Evolutionary conservation across 140 eudicot species (phyloP).

Genomic region (Bidens hawaiensis): DNA sequence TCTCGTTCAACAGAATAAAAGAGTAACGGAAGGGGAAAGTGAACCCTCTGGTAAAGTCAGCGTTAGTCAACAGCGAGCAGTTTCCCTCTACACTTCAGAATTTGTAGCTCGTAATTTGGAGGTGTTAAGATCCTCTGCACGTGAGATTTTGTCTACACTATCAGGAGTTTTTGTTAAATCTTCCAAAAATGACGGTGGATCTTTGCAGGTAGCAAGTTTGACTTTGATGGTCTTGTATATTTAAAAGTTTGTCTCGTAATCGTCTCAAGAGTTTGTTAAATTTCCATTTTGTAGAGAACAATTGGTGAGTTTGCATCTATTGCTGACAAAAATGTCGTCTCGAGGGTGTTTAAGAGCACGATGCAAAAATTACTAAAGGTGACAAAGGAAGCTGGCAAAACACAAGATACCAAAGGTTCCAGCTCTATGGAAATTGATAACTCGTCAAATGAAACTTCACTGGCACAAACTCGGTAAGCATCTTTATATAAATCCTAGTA

Average conservation of each 20-base stretch:
- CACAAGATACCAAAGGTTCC: conserved; percentile 32
- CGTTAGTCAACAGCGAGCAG: conserved; percentile 45
- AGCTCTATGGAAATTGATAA: conserved; percentile 70
- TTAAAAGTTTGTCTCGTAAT: too few species aligned
- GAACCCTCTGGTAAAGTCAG: conserved; percentile 27
- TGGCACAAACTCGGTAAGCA: conserved; percentile 48
- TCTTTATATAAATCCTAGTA: not conserved
- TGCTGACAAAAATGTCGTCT: conserved; percentile 57
- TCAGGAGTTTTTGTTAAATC: conserved; percentile 53
- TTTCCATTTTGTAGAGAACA: conserved; percentile 46
- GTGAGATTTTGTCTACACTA: conserved; percentile 52
- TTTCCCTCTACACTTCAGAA: conserved; percentile 49
- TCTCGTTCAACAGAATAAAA: conserved; percentile 79
- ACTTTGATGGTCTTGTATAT: not conserved
- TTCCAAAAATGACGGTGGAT: conserved; percentile 70
- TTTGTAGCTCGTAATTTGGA: conserved; percentile 56
- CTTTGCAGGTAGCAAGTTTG: conserved; percentile 55
- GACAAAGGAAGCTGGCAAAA: conserved; percentile 54
- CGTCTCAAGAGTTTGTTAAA: not conserved
- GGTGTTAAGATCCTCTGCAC: conserved; percentile 60
- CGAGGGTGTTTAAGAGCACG: conserved; percentile 46
- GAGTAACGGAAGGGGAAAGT: conserved; percentile 43
- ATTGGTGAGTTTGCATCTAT: conserved; percentile 76
- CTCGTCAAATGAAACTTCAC: conserved; percentile 40
- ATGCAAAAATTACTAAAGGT: conserved; percentile 66